phyloP scores from a whole-genome alignment of 1,284 basidiomycete species.

The Phaffia rhodozyma region DNA sequence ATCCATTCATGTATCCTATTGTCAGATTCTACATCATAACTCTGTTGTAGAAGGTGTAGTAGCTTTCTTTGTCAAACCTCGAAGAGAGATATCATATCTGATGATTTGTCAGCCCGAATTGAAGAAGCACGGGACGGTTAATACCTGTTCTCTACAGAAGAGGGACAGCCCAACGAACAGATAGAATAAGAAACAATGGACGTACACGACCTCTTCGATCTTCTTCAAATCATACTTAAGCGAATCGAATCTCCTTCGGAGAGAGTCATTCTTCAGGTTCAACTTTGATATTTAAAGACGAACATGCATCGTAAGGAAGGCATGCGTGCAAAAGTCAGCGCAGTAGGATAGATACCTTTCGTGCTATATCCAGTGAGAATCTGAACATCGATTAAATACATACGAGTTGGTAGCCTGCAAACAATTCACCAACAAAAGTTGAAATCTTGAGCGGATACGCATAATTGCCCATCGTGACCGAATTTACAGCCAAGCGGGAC shows the following conservation, averaged over 20 bases:
- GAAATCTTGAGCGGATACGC: constrained; percentile 34
- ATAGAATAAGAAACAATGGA: not conserved
- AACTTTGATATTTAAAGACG: constrained; percentile 24
- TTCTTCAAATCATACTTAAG: constrained; percentile 37
- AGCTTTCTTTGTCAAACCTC: not conserved
- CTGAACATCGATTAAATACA: not conserved
- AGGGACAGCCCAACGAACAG: not conserved
- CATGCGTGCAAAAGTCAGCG: not conserved
- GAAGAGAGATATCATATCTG: constrained; percentile 7
- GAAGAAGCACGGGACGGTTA: too few species aligned
- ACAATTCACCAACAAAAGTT: constrained; percentile 36
- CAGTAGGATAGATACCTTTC: too few species aligned
- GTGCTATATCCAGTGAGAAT: not conserved
- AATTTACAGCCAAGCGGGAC: constrained; percentile 36
- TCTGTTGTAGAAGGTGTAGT: too few species aligned
- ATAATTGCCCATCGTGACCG: constrained; percentile 35
- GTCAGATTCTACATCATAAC: not conserved
- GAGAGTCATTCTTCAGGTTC: constrained; percentile 35
- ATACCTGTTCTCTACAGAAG: too few species aligned
- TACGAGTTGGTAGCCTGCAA: constrained; percentile 35
- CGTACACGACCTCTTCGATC: constrained; percentile 38
- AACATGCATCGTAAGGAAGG: not conserved
- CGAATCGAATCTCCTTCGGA: constrained; percentile 35
- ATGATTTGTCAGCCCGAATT: too few species aligned
- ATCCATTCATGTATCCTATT: not conserved